Conservation (phyloP, 805 yeast species). For the Candida adriatica region DNA sequence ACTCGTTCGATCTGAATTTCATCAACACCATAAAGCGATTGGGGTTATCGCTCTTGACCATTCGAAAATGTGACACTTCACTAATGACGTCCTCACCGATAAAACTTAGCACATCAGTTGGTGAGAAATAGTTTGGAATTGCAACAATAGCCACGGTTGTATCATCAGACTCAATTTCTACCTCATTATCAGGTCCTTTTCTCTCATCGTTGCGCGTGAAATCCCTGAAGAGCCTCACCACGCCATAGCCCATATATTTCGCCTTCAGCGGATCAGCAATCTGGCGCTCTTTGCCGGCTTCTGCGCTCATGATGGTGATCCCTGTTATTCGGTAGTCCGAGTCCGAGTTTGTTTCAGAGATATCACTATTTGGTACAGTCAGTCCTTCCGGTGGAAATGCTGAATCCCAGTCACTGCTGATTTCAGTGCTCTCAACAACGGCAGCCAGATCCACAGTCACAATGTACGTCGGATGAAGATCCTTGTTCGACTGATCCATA, state of each 20-base stretch:
- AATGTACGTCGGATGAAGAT: too few species aligned
- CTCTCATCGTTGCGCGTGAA: conserved; percentile 12
- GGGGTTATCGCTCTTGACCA: conserved; percentile 58
- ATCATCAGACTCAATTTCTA: conserved; percentile 41
- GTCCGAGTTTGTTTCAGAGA: too few species aligned
- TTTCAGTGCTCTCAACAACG: too few species aligned
- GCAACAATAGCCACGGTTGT: conserved; percentile 77
- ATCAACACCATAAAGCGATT: conserved; percentile 71
- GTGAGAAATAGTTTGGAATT: conserved; percentile 81
- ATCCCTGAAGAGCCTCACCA: conserved; percentile 59
- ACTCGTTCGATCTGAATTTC: conserved; percentile 53
- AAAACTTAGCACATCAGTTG: conserved; percentile 76
- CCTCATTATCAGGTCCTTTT: too few species aligned
- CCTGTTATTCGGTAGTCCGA: conserved; percentile 25
- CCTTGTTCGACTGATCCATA: too few species aligned
- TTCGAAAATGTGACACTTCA: conserved; percentile 61
- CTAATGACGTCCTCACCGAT: conserved; percentile 56
- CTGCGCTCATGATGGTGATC: conserved; percentile 27
- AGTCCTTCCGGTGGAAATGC: too few species aligned
- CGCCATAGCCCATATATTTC: conserved; percentile 63
- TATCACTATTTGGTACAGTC: too few species aligned
- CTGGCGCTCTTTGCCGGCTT: conserved; percentile 3
- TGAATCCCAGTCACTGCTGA: too few species aligned
- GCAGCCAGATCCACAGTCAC: background rate
- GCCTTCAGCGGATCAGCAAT: conserved; percentile 34